Evolutionary conservation across 148 eudicot genomes (phyloP).

Genomic region (Dysphania ambrosioides): DNA sequence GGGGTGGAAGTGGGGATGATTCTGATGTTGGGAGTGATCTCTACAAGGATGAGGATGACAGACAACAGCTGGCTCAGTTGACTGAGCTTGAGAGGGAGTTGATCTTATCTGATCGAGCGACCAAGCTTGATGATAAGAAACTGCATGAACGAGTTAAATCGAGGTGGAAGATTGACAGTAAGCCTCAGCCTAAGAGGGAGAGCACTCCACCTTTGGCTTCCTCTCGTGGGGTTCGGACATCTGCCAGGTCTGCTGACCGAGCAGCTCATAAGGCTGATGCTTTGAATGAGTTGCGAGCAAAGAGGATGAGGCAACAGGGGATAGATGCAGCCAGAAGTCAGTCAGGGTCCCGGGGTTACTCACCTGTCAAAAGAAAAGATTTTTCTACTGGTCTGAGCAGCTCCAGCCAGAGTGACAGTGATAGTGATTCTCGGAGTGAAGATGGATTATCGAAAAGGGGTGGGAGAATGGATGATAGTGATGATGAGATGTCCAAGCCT

Average conservation of each 20-base stretch:
- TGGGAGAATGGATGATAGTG: slow-evolving; percentile 60
- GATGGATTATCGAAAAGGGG: slow-evolving; percentile 61
- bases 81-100: slow-evolving; percentile 82
- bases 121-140: slow-evolving; percentile 64
- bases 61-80: slow-evolving; percentile 73
- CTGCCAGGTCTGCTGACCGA: slow-evolving; percentile 69
- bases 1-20: slow-evolving; percentile 63
- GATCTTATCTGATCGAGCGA: slow-evolving; percentile 77
- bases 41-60: slow-evolving; percentile 74
- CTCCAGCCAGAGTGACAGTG: slow-evolving; percentile 60
- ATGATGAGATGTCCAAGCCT: slow-evolving; percentile 66
- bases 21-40: slow-evolving; percentile 81
- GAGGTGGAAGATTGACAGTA: slow-evolving; percentile 59
- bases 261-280: slow-evolving; percentile 73
- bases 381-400: slow-evolving; percentile 55
- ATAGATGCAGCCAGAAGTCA: slow-evolving; percentile 52
- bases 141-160: slow-evolving; percentile 72
- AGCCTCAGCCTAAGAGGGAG: slow-evolving; percentile 51
- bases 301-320: slow-evolving; percentile 70
- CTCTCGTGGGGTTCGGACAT: slow-evolving; percentile 71
- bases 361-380: slow-evolving; percentile 54
- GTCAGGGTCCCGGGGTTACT: slow-evolving; percentile 46
- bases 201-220: slow-evolving; percentile 52
- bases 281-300: slow-evolving; percentile 69
- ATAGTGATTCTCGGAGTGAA: slow-evolving; percentile 71